Conservation (phyloP, 495 filamentous ascomycete species). For the Trichoderma erinaceum region DNA sequence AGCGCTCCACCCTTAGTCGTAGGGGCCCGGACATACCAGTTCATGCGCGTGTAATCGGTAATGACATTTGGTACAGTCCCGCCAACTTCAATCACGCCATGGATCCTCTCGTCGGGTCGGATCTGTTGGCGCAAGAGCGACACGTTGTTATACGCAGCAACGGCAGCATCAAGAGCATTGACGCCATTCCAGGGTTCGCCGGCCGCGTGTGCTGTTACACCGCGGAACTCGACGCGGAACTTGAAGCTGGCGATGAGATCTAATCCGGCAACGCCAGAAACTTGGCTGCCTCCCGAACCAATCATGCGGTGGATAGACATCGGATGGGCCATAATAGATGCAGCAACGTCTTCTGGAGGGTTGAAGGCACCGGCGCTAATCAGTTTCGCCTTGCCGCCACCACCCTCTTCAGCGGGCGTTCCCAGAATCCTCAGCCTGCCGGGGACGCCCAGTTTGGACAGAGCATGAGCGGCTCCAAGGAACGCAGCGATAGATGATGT, state of each 20-base stretch:
- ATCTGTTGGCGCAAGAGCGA: constrained; percentile 59
- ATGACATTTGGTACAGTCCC: constrained; percentile 42
- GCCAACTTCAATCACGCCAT: constrained; percentile 25
- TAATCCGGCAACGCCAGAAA: constrained; percentile 24
- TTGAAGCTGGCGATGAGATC: constrained; percentile 48
- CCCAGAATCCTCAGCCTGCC: constrained; percentile 58
- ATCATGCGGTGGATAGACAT: constrained; percentile 28
- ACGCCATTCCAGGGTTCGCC: constrained; percentile 59
- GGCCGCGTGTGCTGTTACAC: constrained; percentile 50
- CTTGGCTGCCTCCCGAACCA: constrained; percentile 15
- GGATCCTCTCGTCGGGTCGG: constrained; percentile 29
- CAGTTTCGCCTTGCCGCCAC: constrained; percentile 45
- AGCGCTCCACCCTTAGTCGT: constrained; percentile 37
- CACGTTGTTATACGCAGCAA: constrained; percentile 56
- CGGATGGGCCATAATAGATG: constrained; percentile 51
- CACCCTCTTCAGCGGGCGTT: constrained; percentile 63
- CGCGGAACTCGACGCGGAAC: constrained; percentile 38
- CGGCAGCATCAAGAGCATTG: constrained; percentile 59
- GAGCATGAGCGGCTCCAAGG: constrained; percentile 46
- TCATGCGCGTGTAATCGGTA: constrained; percentile 44
- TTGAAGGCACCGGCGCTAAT: constrained; percentile 46
- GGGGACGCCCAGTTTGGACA: constrained; percentile 42
- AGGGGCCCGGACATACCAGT: constrained; percentile 51
- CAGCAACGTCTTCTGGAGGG: constrained; percentile 29
- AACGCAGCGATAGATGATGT: constrained; percentile 54